Percentiles rank a stretch among this genome's conserved stretches.
These are phyloP conservation scores for Syzygium oleosum DNA, from an alignment of 345 rosid genomes.

Conservation along the genomic window DNA sequence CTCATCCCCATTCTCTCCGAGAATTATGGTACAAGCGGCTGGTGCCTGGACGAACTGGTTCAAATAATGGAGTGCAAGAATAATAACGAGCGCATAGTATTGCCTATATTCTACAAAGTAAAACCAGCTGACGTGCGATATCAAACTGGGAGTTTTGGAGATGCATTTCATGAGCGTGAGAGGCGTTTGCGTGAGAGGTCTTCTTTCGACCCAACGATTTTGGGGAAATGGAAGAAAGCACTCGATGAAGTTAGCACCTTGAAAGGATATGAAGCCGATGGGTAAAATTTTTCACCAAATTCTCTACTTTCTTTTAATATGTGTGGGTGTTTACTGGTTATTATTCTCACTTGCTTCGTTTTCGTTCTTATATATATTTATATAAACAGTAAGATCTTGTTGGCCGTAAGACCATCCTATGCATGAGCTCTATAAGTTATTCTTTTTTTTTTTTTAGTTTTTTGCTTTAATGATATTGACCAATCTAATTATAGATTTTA, in stretches of 20 bases:
- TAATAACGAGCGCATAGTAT: too few relatives aligned
- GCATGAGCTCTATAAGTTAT: background rate
- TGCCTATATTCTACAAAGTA: too few relatives aligned
- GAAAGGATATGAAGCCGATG: background rate
- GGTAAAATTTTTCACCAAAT: background rate
- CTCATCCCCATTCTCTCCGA: too few relatives aligned
- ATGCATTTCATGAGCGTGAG: too few relatives aligned
- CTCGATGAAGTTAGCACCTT: background rate
- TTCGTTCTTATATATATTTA: background rate
- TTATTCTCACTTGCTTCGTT: background rate
- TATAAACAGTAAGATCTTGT: background rate
- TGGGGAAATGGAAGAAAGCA: background rate
- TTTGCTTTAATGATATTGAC: background rate
- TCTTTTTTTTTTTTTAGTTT: background rate
- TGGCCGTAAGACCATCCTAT: background rate
- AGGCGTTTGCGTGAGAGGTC: too few relatives aligned
- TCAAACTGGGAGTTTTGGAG: too few relatives aligned
- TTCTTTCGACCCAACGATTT: background rate
- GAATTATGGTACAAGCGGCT: too few relatives aligned
- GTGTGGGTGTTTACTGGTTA: background rate
- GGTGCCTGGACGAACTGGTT: too few relatives aligned
- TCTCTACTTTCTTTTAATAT: background rate
- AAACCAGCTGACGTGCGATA: too few relatives aligned
- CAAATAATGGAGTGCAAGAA: too few relatives aligned
- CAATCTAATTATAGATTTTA: background rate